A percentile compares a stretch with the other conserved stretches of the same genome.
phyloP scores from a whole-genome alignment of 2,329 filamentous ascomycete genomes.

The Ophiognomonia clavigignenti-juglandacearum region DNA sequence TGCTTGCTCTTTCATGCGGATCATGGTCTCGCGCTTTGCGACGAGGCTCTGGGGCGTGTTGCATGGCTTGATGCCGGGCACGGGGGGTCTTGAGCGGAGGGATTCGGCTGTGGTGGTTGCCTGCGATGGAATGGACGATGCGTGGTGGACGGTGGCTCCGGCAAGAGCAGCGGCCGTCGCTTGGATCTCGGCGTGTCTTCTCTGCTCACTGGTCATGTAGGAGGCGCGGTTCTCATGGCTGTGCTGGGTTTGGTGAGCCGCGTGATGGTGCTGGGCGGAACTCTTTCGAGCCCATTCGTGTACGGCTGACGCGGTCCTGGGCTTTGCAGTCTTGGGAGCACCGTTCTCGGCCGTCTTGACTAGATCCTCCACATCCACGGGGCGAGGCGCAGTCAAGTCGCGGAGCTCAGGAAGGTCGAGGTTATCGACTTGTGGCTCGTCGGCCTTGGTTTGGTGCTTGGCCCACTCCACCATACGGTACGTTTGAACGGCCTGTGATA shows the following conservation, averaged over 20 bases:
- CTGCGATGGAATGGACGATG: conserved; percentile 9
- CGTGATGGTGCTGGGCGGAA: conserved; percentile 10
- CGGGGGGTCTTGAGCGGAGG: conserved; percentile 22
- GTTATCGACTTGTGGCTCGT: conserved; percentile 63
- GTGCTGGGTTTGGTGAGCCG: conserved; percentile 25
- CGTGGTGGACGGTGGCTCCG: conserved; percentile 15
- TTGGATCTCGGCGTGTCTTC: conserved; percentile 15
- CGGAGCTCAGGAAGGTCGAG: conserved; percentile 35
- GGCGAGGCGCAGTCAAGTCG: conserved; percentile 32
- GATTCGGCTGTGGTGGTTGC: conserved; percentile 16
- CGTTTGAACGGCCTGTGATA: conserved; percentile 73
- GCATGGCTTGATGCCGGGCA: conserved; percentile 45
- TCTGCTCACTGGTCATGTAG: conserved; percentile 4
- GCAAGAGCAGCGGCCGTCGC: conserved; percentile 15
- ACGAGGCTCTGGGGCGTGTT: conserved; percentile 51
- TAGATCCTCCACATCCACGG: conserved; percentile 60
- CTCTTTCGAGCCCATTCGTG: conserved; percentile 12
- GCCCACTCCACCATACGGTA: conserved; percentile 96
- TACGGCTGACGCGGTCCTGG: conserved; percentile 24
- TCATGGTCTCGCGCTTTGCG: conserved; percentile 48
- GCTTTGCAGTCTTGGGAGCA: conserved; percentile 33
- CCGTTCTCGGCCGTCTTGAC: conserved; percentile 57
- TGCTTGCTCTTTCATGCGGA: conserved; percentile 40
- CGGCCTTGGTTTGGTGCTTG: conserved; percentile 77
- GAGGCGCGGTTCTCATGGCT: conserved; percentile 18